Evolutionary conservation across 2,329 filamentous ascomycete genomes (phyloP), one percentile per base, ranked within the genome.

Genomic region (Ramularia endophylla): DNA sequence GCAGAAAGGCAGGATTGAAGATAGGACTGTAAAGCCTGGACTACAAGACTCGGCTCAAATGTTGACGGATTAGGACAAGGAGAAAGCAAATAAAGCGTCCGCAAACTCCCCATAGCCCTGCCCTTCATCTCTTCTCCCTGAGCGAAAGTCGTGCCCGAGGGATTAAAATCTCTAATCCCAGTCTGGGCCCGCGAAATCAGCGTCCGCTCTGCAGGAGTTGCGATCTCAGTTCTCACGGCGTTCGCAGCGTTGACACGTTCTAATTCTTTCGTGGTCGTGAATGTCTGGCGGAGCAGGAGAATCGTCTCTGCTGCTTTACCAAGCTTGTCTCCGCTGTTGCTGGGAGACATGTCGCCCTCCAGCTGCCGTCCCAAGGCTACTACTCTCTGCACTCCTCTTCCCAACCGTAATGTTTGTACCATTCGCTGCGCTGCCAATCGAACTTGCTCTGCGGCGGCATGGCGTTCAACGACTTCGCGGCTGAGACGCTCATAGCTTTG

Each of bases 401-500:
- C 85, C 2, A 97, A 70, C 46, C 80, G 77, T 46, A 95, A 72
- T 0, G 89, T 87, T 56, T 86, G 79, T 74, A 87, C 87, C 19
- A 95, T 74, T 8, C 88, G 77, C 55, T 85, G 78, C 1, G 87
- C 85, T 8, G 87, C 85, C 38, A 82, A 66, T 8, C 83, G 77
- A 6, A 95, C 85, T 65, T 92, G 81, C 42, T 94, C 85, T 0
- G 92, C 90, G 41, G 83, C 82, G 55, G 87, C 83, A 69, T 94
- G 86, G 54, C 90, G 87, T 55, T 84, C 78, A 38, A 87, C 74
- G 31, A 97, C 88, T 60, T 97, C 87, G 60, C 80, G 83, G 65
- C 94, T 84, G 18, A 97, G 73, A 52, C 90, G 80, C 48, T 79
- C 78, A 68, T 95, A 95, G 61, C 85, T 88, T 56, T 88, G 82